Base-by-base conservation (phyloP, 1,284 basidiomycete species). In the Heterobasidion occidentale region DNA sequence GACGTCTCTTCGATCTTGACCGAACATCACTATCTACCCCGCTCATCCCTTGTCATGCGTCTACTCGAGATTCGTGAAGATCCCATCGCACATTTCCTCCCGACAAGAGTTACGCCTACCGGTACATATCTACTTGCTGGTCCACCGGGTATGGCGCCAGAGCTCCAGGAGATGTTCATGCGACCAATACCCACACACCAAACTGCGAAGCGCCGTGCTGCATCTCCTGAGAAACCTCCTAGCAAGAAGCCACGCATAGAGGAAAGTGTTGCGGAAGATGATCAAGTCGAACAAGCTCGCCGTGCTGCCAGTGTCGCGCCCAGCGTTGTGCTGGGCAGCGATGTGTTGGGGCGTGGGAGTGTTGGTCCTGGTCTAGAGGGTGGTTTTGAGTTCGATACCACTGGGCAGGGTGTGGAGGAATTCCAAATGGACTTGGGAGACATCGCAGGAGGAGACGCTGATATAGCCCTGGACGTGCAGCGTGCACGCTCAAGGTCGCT, bases 21-120 rank as follows among this genome's bases (percentile, higher is more conserved):
- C 3, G 81, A 87, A 59, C 88, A 92, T 59, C 83, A 84, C 53
- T 94, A 87, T 68, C 83, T 97, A 51, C 92, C 93, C 7, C 82
- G 87, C 35, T 92, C 93, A 11, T 76, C 88, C 1, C 78, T 89
- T 53, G 82, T 92, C 54, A 86, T 93, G 78, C 86, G 88, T 20
- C 77, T 96, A 9, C 77, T 90, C 53, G 86, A 90, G 65, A 92
- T 96, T 63, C 84, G 90, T 42, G 83, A 88, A 27, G 92, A 97
- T 64, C 94, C 94, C 14, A 73, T 90, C 2, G 75, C 86, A 3
- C 86, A 94, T 67, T 95, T 96, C 73, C 72, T 95, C 52, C 92
- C 94, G 1, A 90, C 84, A 1, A 87, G 81, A 65, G 74, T 80
- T 44, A 87, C 85, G 6, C 74, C 84, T 8, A 79, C 83, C 48